Conservation (phyloP, 139 green algal genomes). For the Coelastrella sp. region DNA sequence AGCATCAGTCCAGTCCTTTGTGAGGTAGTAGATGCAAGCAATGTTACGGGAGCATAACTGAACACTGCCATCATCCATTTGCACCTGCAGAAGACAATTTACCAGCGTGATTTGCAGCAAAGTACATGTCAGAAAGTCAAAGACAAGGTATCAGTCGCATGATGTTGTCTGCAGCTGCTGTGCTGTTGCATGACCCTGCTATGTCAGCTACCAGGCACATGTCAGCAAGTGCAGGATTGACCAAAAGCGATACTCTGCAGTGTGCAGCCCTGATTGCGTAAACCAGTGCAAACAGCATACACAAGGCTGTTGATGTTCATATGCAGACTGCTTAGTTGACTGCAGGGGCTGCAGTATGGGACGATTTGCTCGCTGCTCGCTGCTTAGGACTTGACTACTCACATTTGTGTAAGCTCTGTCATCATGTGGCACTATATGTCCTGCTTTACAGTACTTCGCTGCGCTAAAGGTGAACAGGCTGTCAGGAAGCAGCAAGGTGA, state of each 20-base stretch:
- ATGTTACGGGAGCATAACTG: conserved; percentile 49
- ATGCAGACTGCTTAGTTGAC: no score
- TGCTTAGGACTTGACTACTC: background rate
- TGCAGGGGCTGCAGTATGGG: background rate
- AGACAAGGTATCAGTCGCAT: no score
- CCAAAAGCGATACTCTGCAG: no score
- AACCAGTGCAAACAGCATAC: no score
- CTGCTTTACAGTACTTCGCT: conserved; percentile 42
- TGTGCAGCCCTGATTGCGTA: no score
- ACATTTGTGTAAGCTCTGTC: conserved; percentile 62
- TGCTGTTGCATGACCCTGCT: no score
- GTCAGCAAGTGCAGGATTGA: no score
- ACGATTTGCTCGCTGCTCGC: background rate
- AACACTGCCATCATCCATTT: conserved; percentile 51
- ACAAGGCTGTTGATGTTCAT: no score
- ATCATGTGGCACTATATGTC: conserved; percentile 60
- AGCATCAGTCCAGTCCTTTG: conserved; percentile 46
- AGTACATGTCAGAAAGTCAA: no score
- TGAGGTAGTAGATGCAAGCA: conserved; percentile 59
- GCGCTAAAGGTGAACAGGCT: conserved; percentile 61
- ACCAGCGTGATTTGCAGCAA: no score
- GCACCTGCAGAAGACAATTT: conserved; percentile 53
- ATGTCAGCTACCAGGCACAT: no score
- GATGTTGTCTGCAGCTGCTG: no score
- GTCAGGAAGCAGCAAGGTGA: conserved; percentile 61